Evolutionary conservation across 306 rosid species (phyloP), one percentile per base, ranked within the genome.

Genomic region (Medicago truncatula): DNA sequence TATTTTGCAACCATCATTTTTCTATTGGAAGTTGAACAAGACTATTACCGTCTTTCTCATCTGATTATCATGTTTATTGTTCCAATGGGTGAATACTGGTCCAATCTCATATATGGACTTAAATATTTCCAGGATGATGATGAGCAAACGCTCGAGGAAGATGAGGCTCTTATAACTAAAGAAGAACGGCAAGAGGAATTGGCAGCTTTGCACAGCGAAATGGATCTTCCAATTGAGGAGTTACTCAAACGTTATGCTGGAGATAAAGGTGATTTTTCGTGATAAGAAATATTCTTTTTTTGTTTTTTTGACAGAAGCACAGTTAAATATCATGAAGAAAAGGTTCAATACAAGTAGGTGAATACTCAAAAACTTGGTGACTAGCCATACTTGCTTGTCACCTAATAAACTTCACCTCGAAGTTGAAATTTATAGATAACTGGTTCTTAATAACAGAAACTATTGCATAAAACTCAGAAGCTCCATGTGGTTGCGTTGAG

Each of bases 181-280:
- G 89, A 86, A 73, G 98, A 95, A 84, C 90, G 98, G 67, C 84
- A 75, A 78, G 97, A 90, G 81, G 98, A 95, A 75, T 79, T 95
- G 89, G 90, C 81, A 64, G 97, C 97, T 80, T 87, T 95, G 89
- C 92, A 21, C 9, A 78, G 85, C 85, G 98, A 95, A 90, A 82
- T 90, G 67, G 88, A 95, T 86, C 88, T 95, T 85, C 98, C 98
- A 41, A 90, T 95, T 70, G 92, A 92, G 89, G 93, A 92, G 89
- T 85, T 95, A 62, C 97, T 92, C 77, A 89, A 86, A 74, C 92
- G 91, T 52, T 95, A 90, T 90, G 58, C 84, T 63, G 78, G 21
- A 67, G 83, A 74, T 53, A 84, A 71, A 79, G 92, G 98, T 90
- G 75, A 85, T 56, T 73, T 68, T 28, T 60, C 46, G 50, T 52